Base-by-base conservation (phyloP, 164 flowering plant species). In the Macadamia tetraphylla region DNA sequence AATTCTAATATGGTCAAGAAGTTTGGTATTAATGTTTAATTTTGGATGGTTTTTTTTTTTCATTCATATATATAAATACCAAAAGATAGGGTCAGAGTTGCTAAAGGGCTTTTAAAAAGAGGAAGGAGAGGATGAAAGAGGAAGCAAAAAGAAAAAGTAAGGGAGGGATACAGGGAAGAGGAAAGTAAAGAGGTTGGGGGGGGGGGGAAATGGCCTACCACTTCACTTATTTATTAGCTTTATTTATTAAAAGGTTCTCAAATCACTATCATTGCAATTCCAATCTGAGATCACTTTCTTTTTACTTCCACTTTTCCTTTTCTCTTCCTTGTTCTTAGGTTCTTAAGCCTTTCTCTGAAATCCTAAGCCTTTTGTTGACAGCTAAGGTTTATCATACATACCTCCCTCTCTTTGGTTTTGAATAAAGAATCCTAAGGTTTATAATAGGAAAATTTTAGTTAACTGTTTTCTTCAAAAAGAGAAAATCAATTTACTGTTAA, bases 181-280 rank as follows among this genome's bases (percentile, higher is more conserved):
- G 23, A 23, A 23, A 53, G n/a, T 1, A 9, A 46, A 46, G 51
- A 46, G 51, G 3, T 35, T 2, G 40, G 51, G 9, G 13, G 51
- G 6, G 51, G 7, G 51, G 51, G 51, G 51, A 3, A 0, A 35
- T 35, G 40, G 17, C 57, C 57, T n/a, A 53, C 57, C n/a, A 53
- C 57, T 12, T 53, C 18, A 6, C 57, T 53, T 53, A 0, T 14
- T 14, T 14, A 23, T 51, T 51, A 23, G 3, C 12, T 51, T 51
- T 51, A 51, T 53, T 53, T 17, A 11, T 53, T 53, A 53, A 53
- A 53, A 14, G 17, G 57, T 17, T 53, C 57, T 53, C 18, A 53
- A 53, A 17, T 53, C 57, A 53, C 57, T 53, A 53, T 53, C 57
- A 53, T 53, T 53, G 6, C 57, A 53, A 53, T 53, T 53, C 57